Percentiles rank a stretch among this genome's conserved stretches.
phyloP scores from a whole-genome alignment of 2,329 filamentous ascomycete species.

The Onygena corvina region DNA sequence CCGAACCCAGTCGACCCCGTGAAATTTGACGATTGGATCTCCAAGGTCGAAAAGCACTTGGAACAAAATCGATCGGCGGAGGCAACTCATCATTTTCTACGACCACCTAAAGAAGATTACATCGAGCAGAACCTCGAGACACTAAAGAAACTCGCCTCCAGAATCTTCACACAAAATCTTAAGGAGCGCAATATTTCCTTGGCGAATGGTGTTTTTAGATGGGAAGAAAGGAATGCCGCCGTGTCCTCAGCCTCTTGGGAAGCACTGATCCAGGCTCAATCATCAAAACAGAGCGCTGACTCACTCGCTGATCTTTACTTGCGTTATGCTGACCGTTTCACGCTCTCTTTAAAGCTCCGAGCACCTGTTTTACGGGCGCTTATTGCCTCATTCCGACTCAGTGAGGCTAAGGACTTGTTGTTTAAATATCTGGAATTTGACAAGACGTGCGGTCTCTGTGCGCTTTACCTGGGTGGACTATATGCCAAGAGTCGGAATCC shows the following conservation, averaged over 20 bases:
- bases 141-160: constrained; percentile 22
- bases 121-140: constrained; percentile 13
- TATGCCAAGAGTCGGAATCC: constrained; percentile 32
- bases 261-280: constrained; percentile 26
- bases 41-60: constrained; percentile 18
- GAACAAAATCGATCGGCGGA: constrained; percentile 23
- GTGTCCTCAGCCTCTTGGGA: constrained; percentile 28
- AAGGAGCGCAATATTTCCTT: constrained; percentile 28
- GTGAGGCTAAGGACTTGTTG: constrained; percentile 28
- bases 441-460: constrained; percentile 25
- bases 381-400: constrained; percentile 29
- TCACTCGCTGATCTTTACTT: constrained; percentile 27
- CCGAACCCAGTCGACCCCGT: not conserved
- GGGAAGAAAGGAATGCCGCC: constrained; percentile 24
- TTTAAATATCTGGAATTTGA: constrained; percentile 25
- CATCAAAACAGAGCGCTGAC: constrained; percentile 24
- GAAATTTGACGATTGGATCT: constrained; percentile 3
- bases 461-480: constrained; percentile 27
- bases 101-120: constrained; percentile 11
- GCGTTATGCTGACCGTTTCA: constrained; percentile 21
- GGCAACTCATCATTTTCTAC: constrained; percentile 28
- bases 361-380: constrained; percentile 29
- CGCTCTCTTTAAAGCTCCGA: constrained; percentile 23
- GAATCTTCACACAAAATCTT: constrained; percentile 28
- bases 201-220: constrained; percentile 28